Conservation (phyloP, 345 rosid genomes). For the Balakata baccata region DNA sequence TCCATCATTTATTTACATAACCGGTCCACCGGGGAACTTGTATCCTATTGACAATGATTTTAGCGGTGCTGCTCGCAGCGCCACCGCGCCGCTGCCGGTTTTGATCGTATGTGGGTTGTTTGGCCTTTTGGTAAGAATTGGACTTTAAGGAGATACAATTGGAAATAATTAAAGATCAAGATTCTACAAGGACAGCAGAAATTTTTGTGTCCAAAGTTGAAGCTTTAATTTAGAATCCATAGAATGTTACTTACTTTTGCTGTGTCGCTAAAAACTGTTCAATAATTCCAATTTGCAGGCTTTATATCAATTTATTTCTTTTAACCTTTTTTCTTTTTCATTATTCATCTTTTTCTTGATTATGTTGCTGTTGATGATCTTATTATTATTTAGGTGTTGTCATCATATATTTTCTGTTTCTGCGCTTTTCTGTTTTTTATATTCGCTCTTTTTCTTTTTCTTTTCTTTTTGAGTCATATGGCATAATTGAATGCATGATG, state of each 20-base stretch:
- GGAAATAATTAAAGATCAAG: background rate
- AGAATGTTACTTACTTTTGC: background rate
- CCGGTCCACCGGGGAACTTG: slow-evolving; percentile 61
- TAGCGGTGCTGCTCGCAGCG: slow-evolving; percentile 31
- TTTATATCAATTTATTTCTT: background rate
- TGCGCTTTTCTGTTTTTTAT: background rate
- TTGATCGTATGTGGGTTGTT: slow-evolving; percentile 39
- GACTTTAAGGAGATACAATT: background rate
- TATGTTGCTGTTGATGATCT: background rate
- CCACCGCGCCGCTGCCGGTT: slow-evolving; percentile 27
- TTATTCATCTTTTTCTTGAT: background rate
- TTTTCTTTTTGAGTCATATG: background rate
- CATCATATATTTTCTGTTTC: background rate
- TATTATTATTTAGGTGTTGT: background rate
- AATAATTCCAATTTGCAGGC: slow-evolving; percentile 20
- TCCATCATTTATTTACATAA: slow-evolving; percentile 46
- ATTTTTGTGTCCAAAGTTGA: background rate
- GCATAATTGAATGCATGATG: background rate
- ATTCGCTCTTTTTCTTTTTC: background rate
- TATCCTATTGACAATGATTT: slow-evolving; percentile 48
- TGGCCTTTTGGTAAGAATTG: slow-evolving; percentile 20
- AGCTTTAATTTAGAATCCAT: slow-evolving; percentile 6
- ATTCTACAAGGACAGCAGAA: slow-evolving; percentile 6
- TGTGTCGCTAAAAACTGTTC: slow-evolving; percentile 11
- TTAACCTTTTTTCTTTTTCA: background rate